Evolutionary conservation across 2,329 filamentous ascomycete species (phyloP).

Genomic region (Neofusicoccum ribis): DNA sequence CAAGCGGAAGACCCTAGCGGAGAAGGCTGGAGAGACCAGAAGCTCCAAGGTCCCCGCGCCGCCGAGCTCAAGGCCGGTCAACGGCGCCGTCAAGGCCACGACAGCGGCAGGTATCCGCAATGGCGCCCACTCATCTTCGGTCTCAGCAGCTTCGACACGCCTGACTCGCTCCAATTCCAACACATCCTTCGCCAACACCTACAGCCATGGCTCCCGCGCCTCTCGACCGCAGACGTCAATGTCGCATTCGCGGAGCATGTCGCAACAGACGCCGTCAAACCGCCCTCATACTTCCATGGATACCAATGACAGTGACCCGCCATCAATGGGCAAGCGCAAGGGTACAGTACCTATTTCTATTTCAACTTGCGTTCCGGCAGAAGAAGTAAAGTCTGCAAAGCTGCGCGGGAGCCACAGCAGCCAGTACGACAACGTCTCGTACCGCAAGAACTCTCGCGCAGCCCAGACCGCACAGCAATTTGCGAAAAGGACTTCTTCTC

Average conservation of each 20-base stretch:
- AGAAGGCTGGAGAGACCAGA: constrained; percentile 48
- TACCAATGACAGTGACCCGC: constrained; percentile 43
- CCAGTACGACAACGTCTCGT: neutral
- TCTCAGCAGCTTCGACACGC: constrained; percentile 41
- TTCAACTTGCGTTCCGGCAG: constrained; percentile 28
- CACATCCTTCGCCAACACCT: constrained; percentile 58
- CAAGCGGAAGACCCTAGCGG: constrained; percentile 53
- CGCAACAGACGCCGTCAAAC: constrained; percentile 35
- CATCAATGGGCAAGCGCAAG: constrained; percentile 40
- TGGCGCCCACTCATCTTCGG: constrained; percentile 35
- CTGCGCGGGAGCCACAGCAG: neutral
- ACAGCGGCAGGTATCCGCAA: constrained; percentile 42
- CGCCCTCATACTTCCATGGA: constrained; percentile 42
- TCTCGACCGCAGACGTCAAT: constrained; percentile 56
- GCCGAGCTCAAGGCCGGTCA: constrained; percentile 43
- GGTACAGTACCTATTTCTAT: constrained; percentile 46
- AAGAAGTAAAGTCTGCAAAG: neutral
- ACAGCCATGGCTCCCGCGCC: constrained; percentile 55
- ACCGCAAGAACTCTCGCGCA: neutral
- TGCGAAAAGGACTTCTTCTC: neutral
- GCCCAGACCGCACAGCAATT: neutral
- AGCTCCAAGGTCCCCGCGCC: constrained; percentile 42
- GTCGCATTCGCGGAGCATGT: constrained; percentile 50
- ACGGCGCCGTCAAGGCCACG: constrained; percentile 47
- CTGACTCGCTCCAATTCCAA: constrained; percentile 28